A percentile compares a stretch with the other conserved stretches of the same genome.
phyloP scores from a whole-genome alignment of 2,329 filamentous ascomycete genomes.

The Penicillium freii region DNA sequence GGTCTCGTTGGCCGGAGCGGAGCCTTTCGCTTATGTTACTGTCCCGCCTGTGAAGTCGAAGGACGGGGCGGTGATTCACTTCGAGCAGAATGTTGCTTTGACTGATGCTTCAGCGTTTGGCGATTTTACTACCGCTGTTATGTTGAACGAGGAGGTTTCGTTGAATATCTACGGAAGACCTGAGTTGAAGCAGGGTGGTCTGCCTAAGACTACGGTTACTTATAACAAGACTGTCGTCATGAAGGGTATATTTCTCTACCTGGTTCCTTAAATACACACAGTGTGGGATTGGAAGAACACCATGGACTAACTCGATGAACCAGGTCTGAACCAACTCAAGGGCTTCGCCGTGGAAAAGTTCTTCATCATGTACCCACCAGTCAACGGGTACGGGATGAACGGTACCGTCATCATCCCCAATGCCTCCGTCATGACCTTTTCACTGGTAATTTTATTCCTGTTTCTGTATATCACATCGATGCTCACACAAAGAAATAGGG shows the following conservation, averaged over 20 bases:
- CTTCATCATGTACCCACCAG: constrained; percentile 42
- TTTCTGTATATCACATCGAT: background rate
- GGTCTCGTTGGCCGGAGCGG: constrained; percentile 48
- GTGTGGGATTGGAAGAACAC: background rate
- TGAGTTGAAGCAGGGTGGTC: constrained; percentile 49
- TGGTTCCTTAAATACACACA: too few species aligned
- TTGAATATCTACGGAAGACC: constrained; percentile 54
- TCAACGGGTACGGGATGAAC: constrained; percentile 53
- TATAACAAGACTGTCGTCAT: constrained; percentile 59
- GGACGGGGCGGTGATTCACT: constrained; percentile 41
- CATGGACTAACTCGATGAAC: background rate
- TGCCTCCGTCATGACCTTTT: constrained; percentile 56
- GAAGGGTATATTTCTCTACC: constrained; percentile 47
- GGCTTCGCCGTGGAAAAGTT: constrained; percentile 53
- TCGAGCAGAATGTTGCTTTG: constrained; percentile 49
- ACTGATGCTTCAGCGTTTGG: constrained; percentile 47
- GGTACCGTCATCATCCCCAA: constrained; percentile 59
- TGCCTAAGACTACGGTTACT: constrained; percentile 52
- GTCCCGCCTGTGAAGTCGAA: constrained; percentile 48
- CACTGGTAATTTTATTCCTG: constrained; percentile 41
- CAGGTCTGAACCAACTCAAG: constrained; percentile 58
- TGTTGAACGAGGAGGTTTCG: constrained; percentile 50
- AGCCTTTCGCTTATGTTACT: constrained; percentile 46
- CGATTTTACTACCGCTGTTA: constrained; percentile 49
- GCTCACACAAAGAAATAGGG: constrained; percentile 36